Percentiles rank a stretch among this genome's conserved stretches.
These are phyloP conservation scores for Xylaria nigripes DNA, from an alignment of 495 filamentous ascomycete genomes.

Conservation along the genomic window DNA sequence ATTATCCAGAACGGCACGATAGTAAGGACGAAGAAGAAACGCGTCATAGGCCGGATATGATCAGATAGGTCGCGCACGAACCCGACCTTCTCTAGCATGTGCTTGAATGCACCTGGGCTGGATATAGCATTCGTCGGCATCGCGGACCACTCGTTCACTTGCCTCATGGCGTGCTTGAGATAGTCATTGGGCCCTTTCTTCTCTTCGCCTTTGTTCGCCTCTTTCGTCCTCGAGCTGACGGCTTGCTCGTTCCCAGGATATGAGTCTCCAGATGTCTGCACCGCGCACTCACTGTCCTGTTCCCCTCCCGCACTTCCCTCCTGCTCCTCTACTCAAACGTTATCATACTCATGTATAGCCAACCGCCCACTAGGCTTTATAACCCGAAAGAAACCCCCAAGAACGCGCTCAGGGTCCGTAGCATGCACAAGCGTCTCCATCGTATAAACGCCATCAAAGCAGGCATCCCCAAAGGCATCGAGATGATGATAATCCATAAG, in stretches of 20 bases:
- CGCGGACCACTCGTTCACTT: conserved; percentile 3
- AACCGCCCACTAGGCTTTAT: conserved; percentile 5
- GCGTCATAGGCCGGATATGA: conserved; percentile 9
- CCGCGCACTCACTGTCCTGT: neutral
- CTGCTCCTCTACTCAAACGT: neutral
- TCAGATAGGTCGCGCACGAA: conserved; percentile 16
- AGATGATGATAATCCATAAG: conserved; percentile 10
- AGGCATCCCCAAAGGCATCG: neutral
- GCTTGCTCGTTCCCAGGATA: no score
- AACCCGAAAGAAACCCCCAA: neutral
- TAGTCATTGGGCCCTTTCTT: neutral
- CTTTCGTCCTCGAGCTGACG: neutral
- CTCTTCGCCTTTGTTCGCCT: neutral
- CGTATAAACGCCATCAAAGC: conserved; percentile 4
- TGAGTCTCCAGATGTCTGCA: no score
- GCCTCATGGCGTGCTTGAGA: neutral
- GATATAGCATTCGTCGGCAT: conserved; percentile 8
- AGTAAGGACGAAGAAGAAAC: conserved; percentile 5
- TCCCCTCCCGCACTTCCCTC: no score
- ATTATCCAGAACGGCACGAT: conserved; percentile 6
- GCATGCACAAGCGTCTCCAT: conserved; percentile 12
- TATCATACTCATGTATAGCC: conserved; percentile 7
- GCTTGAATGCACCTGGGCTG: conserved; percentile 9
- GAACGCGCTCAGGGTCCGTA: neutral
- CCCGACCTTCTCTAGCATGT: conserved; percentile 19